These are phyloP conservation scores for Globisporangium lucens DNA, from an alignment of 352 stramenopile species.

Conservation along the genomic window DNA sequence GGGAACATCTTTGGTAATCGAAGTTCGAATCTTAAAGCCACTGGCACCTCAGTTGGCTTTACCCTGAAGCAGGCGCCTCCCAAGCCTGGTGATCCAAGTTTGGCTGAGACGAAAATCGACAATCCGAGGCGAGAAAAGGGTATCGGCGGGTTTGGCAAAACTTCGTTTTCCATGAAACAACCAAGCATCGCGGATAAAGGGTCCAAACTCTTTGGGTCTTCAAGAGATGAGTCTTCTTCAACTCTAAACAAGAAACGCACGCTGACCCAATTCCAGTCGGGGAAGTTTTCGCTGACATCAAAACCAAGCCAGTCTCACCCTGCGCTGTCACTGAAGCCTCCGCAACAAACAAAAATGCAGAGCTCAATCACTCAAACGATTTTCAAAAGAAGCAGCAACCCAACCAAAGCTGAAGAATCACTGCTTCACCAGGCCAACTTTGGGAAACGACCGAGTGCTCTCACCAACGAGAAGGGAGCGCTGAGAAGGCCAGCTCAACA, in stretches of 20 bases:
- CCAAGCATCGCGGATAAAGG: background rate
- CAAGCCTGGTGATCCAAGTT: background rate
- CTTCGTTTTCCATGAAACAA: background rate
- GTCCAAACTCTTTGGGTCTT: background rate
- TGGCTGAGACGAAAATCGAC: background rate
- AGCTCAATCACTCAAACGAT: background rate
- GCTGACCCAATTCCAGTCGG: conserved; percentile 13
- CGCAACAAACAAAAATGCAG: conserved; percentile 1
- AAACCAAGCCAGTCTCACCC: background rate
- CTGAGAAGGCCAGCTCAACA: background rate
- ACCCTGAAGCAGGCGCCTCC: background rate
- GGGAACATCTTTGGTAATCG: background rate
- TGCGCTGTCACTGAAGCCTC: conserved; percentile 3
- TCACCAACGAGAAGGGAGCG: background rate
- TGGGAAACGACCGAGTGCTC: background rate
- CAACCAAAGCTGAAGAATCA: background rate
- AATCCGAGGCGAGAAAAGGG: background rate
- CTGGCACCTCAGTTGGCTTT: background rate
- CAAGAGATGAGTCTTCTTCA: background rate
- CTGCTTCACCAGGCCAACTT: background rate
- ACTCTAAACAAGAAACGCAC: conserved; percentile 14
- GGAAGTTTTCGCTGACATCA: conserved; percentile 3
- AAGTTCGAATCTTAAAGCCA: background rate
- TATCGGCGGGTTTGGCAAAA: background rate
- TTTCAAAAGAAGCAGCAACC: background rate